Base-by-base conservation (phyloP, 805 yeast species). In the Metschnikowia dekortorum region DNA sequence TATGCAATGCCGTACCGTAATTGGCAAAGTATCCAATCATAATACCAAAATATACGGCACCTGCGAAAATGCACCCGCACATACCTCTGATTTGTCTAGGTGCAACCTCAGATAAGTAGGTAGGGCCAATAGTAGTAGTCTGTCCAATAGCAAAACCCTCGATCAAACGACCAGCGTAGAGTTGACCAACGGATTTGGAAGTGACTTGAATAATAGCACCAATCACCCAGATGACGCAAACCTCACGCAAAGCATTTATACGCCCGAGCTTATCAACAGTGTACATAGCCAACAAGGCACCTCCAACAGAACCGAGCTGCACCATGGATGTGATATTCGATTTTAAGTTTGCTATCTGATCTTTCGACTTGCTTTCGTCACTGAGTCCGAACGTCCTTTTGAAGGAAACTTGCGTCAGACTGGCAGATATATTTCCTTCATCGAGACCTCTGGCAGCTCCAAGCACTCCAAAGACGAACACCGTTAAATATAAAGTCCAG, bases 251-350 rank as follows among this genome's bases (percentile, higher is more conserved):
- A 9, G 83, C 65, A 57, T 77, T 65, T 46, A 78, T 69, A 57
- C 84, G 69, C 16, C 85, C 85, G 36, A 81, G 56, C 41, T 66
- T 67, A 57, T 81, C 85, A 36, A 74, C 77, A 1, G 78, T 59
- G 51, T 67, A 73, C 60, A 75, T 70, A 0, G 83, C 79, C 22
- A 80, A 46, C 13, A 80, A 47, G 18, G 82, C 67, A 16, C 85
- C 85, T 37, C 78, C 82, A 36, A 80, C 71, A 16, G 80, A 74
- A 2, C 83, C 83, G 30, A 81, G 60, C 56, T 78, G 82, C 8
- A 80, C 84, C 84, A 81, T 81, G 6, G 83, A 67, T 4, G 80
- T 71, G 57, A 81, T 80, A 59, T 79, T 81, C 6, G 83, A 76
- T 53, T 71, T 72, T 53, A 76, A 61, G 53, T 75, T 67, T 4